Percentiles rank a stretch among this genome's conserved stretches.
These are phyloP conservation scores for Cladosporium sp. DNA, from an alignment of 2,329 filamentous ascomycete genomes.

Conservation along the genomic window DNA sequence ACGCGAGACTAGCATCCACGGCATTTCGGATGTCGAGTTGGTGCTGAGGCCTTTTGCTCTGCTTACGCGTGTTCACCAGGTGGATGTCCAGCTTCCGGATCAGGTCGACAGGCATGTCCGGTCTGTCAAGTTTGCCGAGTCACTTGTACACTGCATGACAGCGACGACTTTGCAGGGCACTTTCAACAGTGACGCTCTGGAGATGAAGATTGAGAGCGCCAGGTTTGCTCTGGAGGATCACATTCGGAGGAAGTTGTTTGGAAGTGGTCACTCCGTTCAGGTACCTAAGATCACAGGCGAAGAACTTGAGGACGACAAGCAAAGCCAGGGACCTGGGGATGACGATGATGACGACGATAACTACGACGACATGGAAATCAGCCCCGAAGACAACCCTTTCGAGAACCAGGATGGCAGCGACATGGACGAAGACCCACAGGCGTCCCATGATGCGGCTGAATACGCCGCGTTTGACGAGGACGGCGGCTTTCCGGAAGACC, in stretches of 20 bases:
- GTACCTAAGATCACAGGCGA: not conserved
- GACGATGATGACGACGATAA: not conserved
- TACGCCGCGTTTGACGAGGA: not conserved
- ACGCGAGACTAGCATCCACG: slow-evolving; percentile 27
- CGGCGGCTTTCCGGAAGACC: not conserved
- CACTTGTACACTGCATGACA: slow-evolving; percentile 25
- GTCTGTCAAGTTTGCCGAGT: slow-evolving; percentile 24
- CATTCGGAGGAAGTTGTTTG: slow-evolving; percentile 6
- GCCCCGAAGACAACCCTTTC: not conserved
- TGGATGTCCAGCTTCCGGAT: slow-evolving; percentile 27
- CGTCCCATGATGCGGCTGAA: not conserved
- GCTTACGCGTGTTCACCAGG: slow-evolving; percentile 29
- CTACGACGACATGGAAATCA: not conserved
- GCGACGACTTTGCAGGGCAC: not conserved
- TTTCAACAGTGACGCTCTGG: slow-evolving; percentile 18
- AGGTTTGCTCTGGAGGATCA: slow-evolving; percentile 22
- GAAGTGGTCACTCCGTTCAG: not conserved
- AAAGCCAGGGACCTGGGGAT: not conserved
- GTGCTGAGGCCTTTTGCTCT: slow-evolving; percentile 28
- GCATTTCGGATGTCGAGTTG: slow-evolving; percentile 31
- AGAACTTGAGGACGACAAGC: not conserved
- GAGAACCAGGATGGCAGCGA: not conserved
- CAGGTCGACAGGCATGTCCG: slow-evolving; percentile 21
- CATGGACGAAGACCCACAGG: not conserved
- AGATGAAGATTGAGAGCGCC: slow-evolving; percentile 22